Base-by-base conservation (phyloP, 176 grass and related monocot genomes). In the Raddia distichophylla region DNA sequence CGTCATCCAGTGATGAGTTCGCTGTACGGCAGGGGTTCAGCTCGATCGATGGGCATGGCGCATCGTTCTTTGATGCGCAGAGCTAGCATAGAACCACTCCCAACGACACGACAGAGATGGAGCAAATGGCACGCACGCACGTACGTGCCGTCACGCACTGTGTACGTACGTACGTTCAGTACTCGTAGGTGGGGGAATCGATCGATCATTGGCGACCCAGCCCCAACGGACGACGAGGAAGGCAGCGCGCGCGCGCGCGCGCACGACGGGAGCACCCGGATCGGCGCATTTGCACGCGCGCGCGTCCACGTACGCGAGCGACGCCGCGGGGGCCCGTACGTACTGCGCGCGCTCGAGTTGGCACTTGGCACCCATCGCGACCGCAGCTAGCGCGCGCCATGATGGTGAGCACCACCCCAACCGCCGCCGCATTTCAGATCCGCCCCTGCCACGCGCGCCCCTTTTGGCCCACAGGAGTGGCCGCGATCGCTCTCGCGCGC, bases 361-460 rank as follows among this genome's bases (percentile, higher is more conserved):
- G 70, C 69, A 34, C 48, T n/a, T 54, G 49, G 70, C 69, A 34
- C 48, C 69, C 67, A 81, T 70, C 79, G 27, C 27, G 27, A 27
- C 27, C 0, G 27, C 27, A 27, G n/a, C n/a, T n/a, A n/a, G 27
- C 27, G 27, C 27, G 27, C 61, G 76, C 76, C 82, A 89, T 89
- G 76, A 89, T 89, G 87, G 5, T 6, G 19, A 85, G 70, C 87
- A 84, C 62, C 85, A 82, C 64, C 81, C 69, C 82, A 84, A 60
- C 75, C 69, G 68, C 69, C 82, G 51, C 45, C 43, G 60, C 81
- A 74, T 74, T 50, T 59, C 17, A 56, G 67, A 71, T 53, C 33
- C 27, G 22, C 18, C 57, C 27, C 27, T 27, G 27, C 27, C 27
- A 27, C 27, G 40, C 13, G 9, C 42, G 1, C 8, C 6, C 14